Base-by-base conservation (phyloP, 164 flowering plant genomes). In the Nelumbo lutea region DNA sequence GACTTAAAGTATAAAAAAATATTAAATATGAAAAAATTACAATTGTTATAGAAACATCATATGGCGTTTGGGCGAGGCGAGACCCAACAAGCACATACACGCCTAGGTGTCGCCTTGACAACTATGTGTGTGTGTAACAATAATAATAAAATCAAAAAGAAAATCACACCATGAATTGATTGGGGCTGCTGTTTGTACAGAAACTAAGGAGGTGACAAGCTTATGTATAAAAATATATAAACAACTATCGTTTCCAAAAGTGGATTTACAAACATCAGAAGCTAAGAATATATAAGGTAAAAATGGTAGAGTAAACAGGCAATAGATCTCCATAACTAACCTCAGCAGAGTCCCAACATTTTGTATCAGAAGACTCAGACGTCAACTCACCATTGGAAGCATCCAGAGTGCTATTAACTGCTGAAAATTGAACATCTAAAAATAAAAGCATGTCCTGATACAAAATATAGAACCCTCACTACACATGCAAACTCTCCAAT, bases 311-410 rank as follows among this genome's bases (percentile, higher is more conserved):
- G 6, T 47, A 66, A 70, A 27, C n/a, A 27, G 27, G 27, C 27
- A 27, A 27, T 27, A 27, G 27, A 27, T 27, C 27, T 27, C 27
- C 27, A 27, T 10, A 65, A 42, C 80, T 60, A 65, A 90, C 98
- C 98, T 89, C 86, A 60, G 84, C 82, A 67, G 76, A 59, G 59
- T 73, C 75, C 67, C 62, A 65, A 56, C 38, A 40, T 52, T 70
- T 79, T 40, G 66, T 47, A 61, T 83, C 84, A 59, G 85, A 73
- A 73, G 73, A 70, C 40, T 73, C 68, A 14, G 81, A 76, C 42
- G 69, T 47, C 40, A 77, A 59, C 57, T 79, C 81, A 46, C 82
- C 86, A 72, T 82, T 81, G 45, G 78, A 73, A 61, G 74, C 64
- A 65, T 81, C 88, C 39, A 65, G 13, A 47, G 75, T 15, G 59